Percentiles rank a stretch among this genome's conserved stretches.
These are phyloP conservation scores for Solanum okadae DNA, from an alignment of 257 asterid species.

Conservation along the genomic window DNA sequence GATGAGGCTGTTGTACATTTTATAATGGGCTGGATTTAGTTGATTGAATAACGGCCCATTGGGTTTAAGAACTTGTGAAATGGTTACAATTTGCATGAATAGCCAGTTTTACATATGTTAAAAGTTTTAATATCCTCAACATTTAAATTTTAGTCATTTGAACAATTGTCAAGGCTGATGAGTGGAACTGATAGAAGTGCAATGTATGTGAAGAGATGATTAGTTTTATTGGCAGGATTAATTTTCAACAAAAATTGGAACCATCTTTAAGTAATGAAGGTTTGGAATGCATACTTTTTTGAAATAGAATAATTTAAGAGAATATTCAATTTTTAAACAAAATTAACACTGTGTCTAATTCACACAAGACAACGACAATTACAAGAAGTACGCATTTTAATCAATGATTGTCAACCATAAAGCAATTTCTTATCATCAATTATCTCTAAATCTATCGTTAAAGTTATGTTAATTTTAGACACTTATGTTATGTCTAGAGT, in stretches of 20 bases:
- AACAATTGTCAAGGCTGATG: background rate
- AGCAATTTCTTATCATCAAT: background rate
- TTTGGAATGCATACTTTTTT: background rate
- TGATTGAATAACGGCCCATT: background rate
- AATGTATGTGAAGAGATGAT: background rate
- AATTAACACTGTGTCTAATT: background rate
- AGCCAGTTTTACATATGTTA: too few species aligned
- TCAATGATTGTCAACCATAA: background rate
- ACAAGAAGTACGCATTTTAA: background rate
- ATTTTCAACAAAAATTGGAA: background rate
- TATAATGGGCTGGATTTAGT: background rate
- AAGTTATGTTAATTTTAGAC: background rate
- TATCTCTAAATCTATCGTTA: too few species aligned
- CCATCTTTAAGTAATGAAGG: background rate
- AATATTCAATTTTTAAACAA: too few species aligned
- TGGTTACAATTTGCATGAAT: background rate
- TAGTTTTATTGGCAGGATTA: background rate
- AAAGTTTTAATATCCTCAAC: too few species aligned
- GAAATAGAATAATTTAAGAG: background rate
- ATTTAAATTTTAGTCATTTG: background rate
- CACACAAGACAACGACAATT: background rate
- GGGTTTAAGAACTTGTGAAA: background rate
- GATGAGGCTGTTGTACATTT: background rate
- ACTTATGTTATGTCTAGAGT: background rate
- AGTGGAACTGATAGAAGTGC: background rate